Evolutionary conservation across 768 basidiomycete species (phyloP).

Genomic region (Boletellus emodensis): DNA sequence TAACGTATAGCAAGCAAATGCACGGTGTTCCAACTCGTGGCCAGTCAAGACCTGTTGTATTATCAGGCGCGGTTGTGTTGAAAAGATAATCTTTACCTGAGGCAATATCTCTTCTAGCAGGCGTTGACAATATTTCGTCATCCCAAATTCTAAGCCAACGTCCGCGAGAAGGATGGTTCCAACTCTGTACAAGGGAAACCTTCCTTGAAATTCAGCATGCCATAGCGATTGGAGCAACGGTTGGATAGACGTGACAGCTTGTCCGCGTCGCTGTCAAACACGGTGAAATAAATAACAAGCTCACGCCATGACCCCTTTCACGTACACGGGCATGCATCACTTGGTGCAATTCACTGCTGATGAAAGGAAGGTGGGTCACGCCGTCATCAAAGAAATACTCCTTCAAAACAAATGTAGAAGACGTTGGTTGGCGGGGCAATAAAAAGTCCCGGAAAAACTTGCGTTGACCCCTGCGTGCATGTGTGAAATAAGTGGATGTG

Average conservation of each 20-base stretch:
- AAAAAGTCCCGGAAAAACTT: conserved; percentile 65
- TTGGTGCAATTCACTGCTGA: conserved; percentile 42
- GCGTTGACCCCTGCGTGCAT: conserved; percentile 49
- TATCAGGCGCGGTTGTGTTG: background rate
- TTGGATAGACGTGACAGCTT: conserved; percentile 59
- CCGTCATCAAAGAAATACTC: conserved; percentile 52
- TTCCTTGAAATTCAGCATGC: conserved; percentile 75
- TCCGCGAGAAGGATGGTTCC: conserved; percentile 75
- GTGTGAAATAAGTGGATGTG: conserved; percentile 10
- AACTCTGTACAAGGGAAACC: conserved; percentile 62
- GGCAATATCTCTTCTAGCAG: conserved; percentile 80
- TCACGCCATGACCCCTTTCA: conserved; percentile 18
- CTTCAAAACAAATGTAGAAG: conserved; percentile 49
- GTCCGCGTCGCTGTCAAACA: conserved; percentile 52
- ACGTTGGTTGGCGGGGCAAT: conserved; percentile 50
- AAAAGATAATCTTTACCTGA: conserved; percentile 47
- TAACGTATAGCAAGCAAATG: conserved; percentile 66
- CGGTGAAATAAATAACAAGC: conserved; percentile 4
- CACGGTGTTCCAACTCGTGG: conserved; percentile 72
- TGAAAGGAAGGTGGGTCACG: conserved; percentile 31
- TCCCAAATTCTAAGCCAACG: conserved; percentile 70
- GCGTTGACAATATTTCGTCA: conserved; percentile 59
- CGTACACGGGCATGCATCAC: conserved; percentile 39
- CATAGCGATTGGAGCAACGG: conserved; percentile 69
- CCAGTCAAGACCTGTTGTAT: conserved; percentile 60